Conservation (phyloP, 164 flowering plant species). For the Piper longum region DNA sequence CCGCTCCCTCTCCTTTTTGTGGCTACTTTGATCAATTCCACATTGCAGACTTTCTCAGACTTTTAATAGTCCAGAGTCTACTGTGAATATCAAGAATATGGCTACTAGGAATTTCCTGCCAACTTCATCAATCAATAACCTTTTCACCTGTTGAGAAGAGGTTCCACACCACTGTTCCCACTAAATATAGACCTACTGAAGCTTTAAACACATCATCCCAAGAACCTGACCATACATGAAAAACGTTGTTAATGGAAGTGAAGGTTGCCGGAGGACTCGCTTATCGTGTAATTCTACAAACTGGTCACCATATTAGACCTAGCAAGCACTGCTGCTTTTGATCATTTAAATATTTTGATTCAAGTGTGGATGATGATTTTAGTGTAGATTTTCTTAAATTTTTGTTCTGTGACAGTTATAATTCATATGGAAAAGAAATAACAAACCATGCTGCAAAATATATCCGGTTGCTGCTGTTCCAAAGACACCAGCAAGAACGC, state of each 20-base stretch:
- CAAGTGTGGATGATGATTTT: no score
- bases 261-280: not conserved
- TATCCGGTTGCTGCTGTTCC: conserved; percentile 96
- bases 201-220: conserved; percentile 97
- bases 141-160: conserved; percentile 94
- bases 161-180: conserved; percentile 94
- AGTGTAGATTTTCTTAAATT: not conserved
- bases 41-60: not conserved
- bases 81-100: not conserved
- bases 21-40: not conserved
- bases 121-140: conserved; percentile 40
- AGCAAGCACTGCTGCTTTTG: no score
- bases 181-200: conserved; percentile 77
- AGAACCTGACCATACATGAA: conserved; percentile 42
- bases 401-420: not conserved
- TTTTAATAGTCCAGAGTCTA: not conserved
- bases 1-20: not conserved
- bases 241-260: not conserved
- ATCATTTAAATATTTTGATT: no score
- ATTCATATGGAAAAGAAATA: conserved; percentile 4
- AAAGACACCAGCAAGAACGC: conserved; percentile 87
- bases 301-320: no score
- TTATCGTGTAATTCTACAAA: no score
- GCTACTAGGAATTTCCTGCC: not conserved
- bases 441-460: conserved; percentile 86